A percentile compares a stretch with the other conserved stretches of the same genome.
These are phyloP conservation scores for Yamadazyma sp. DNA, from an alignment of 805 yeast species.

Conservation along the genomic window DNA sequence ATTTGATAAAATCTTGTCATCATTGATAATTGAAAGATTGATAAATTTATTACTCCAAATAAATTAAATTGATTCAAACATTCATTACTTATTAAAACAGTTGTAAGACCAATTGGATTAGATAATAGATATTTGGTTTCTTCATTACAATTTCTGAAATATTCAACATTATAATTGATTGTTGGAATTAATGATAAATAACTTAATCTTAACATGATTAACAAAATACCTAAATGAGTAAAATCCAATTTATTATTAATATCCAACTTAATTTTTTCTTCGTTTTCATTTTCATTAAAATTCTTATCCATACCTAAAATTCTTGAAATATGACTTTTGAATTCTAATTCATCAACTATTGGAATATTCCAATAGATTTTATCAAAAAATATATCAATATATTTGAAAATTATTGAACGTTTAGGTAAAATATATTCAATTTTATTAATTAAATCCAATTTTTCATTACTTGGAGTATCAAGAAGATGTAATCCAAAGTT, in stretches of 20 bases:
- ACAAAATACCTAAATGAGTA: conserved; percentile 32
- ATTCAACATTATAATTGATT: conserved; percentile 3
- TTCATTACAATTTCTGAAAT: conserved; percentile 7
- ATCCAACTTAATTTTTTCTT: conserved; percentile 8
- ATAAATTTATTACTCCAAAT: conserved; percentile 40
- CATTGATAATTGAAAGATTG: conserved; percentile 53
- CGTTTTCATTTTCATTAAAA: conserved; percentile 1
- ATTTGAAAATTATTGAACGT: conserved; percentile 9
- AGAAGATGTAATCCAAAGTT: conserved; percentile 3
- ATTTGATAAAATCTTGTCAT: conserved; percentile 49
- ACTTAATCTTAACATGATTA: conserved; percentile 31
- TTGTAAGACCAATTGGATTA: conserved; percentile 30
- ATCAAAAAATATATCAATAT: conserved; percentile 27
- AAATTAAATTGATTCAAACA: conserved; percentile 37
- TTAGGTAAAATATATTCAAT: conserved; percentile 9
- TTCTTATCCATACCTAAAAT: not conserved
- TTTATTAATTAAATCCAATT: conserved; percentile 2
- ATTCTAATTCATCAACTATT: conserved; percentile 36
- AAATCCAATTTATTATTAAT: conserved; percentile 31
- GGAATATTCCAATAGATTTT: conserved; percentile 47
- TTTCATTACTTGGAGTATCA: not conserved
- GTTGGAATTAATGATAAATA: conserved; percentile 38
- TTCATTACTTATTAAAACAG: conserved; percentile 26
- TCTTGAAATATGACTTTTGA: conserved; percentile 16
- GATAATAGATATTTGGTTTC: conserved; percentile 24